Conservation (phyloP, 495 filamentous ascomycete species). For the Tetracladium setigerum region DNA sequence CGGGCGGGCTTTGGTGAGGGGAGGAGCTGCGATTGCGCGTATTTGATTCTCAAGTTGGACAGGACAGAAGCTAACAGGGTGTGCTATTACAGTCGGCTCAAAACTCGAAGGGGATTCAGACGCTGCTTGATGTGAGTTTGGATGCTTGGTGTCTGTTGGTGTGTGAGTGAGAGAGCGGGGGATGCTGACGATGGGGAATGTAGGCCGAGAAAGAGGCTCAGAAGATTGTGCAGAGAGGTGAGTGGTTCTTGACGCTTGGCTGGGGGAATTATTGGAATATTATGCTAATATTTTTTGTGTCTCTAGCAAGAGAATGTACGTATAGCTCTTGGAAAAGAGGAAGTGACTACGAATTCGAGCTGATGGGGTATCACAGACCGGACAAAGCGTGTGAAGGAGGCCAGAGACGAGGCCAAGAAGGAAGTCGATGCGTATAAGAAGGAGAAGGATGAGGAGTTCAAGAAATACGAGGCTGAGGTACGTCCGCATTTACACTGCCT, state of each 20-base stretch:
- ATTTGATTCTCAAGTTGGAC: neutral
- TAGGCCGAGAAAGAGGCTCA: conserved; percentile 97
- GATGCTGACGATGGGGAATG: conserved; percentile 4
- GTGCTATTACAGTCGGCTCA: conserved; percentile 68
- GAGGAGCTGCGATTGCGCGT: too few relatives aligned
- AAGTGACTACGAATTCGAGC: neutral
- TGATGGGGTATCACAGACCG: conserved; percentile 54
- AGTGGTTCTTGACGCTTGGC: conserved; percentile 9
- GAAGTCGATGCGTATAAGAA: conserved; percentile 93
- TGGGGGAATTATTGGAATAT: neutral
- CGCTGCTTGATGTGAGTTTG: conserved; percentile 88
- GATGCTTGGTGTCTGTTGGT: neutral
- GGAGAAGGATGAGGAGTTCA: conserved; percentile 88
- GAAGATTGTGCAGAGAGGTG: conserved; percentile 97
- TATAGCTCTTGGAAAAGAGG: neutral
- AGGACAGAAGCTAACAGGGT: conserved; percentile 7
- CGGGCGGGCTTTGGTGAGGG: neutral
- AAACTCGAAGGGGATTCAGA: conserved; percentile 97
- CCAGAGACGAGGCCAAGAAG: conserved; percentile 90
- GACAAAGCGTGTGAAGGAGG: conserved; percentile 94
- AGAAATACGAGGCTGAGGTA: conserved; percentile 91
- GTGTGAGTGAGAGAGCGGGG: neutral
- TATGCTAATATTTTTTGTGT: conserved; percentile 24
- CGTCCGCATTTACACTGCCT: conserved; percentile 16
- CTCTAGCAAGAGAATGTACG: conserved; percentile 66